These are phyloP conservation scores for Dactylorhiza incarnata DNA, from an alignment of 106 monocot genomes.

Conservation along the genomic window DNA sequence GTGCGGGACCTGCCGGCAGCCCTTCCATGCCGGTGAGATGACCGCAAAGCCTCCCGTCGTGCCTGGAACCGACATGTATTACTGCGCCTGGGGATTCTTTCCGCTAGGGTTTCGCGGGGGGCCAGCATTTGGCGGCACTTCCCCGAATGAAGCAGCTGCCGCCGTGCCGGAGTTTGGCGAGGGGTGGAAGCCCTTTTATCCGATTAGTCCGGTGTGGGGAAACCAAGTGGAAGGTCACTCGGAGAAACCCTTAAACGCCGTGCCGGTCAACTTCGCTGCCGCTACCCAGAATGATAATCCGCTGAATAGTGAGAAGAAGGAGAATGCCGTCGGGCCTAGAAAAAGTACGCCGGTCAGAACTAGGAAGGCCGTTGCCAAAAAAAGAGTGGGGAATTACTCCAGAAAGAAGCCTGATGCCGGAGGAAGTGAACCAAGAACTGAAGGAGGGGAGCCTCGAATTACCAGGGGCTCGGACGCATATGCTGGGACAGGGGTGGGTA, in stretches of 20 bases:
- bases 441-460: constrained; percentile 9
- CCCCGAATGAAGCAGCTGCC: neutral
- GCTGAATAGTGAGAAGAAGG: neutral
- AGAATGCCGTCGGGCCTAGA: neutral
- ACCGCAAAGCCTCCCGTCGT: constrained; percentile 45
- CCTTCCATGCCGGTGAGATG: constrained; percentile 47
- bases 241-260: neutral
- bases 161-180: constrained; percentile 13
- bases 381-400: constrained; percentile 5
- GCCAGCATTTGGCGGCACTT: neutral
- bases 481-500: constrained; percentile 6
- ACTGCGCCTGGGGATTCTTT: constrained; percentile 72
- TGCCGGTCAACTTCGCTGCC: neutral
- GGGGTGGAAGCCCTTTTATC: constrained; percentile 45
- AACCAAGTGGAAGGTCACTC: constrained; percentile 2
- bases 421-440: neutral
- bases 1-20: constrained; percentile 42
- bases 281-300: neutral
- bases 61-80: constrained; percentile 59
- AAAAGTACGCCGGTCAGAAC: constrained; percentile 16
- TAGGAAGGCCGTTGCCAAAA: constrained; percentile 8
- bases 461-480: constrained; percentile 1
- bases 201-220: constrained; percentile 15
- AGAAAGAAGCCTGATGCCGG: neutral
- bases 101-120: constrained; percentile 49